Percentiles rank a stretch among this genome's conserved stretches.
phyloP scores from a whole-genome alignment of 169 alveolate species.

The Pseudocohnilembus persalinus region DNA sequence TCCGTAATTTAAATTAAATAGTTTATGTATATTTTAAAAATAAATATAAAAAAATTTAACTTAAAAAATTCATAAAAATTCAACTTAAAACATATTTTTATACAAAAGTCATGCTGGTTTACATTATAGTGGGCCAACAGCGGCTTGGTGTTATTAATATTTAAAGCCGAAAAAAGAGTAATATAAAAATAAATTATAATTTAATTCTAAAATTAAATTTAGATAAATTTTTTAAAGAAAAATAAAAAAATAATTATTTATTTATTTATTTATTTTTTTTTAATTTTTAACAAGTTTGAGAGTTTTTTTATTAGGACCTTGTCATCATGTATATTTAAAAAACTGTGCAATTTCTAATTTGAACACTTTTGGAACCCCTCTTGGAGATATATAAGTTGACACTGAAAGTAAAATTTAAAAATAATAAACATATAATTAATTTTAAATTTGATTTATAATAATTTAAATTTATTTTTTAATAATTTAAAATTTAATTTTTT shows the following conservation, averaged over 20 bases:
- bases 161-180: conserved; percentile 72
- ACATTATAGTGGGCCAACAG: conserved; percentile 91
- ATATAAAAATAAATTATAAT: conserved; percentile 5
- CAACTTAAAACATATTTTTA: neutral
- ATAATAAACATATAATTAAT: conserved; percentile 34
- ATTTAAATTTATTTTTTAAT: too few relatives aligned
- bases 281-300: conserved; percentile 58
- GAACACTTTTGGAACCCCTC: conserved; percentile 85
- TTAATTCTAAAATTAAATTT: too few relatives aligned
- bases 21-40: too few relatives aligned
- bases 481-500: too few relatives aligned
- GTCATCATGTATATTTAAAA: conserved; percentile 88
- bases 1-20: conserved; percentile 66
- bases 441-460: conserved; percentile 17
- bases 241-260: too few relatives aligned
- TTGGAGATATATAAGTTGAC: conserved; percentile 88
- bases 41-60: neutral
- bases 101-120: conserved; percentile 90
- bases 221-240: too few relatives aligned
- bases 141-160: conserved; percentile 88
- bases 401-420: conserved; percentile 43
- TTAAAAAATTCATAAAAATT: neutral
- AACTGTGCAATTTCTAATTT: conserved; percentile 86
- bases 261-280: neutral
- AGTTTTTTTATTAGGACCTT: conserved; percentile 93